phyloP scores from a whole-genome alignment of 106 monocot species.

The Phalaenopsis equestris region DNA sequence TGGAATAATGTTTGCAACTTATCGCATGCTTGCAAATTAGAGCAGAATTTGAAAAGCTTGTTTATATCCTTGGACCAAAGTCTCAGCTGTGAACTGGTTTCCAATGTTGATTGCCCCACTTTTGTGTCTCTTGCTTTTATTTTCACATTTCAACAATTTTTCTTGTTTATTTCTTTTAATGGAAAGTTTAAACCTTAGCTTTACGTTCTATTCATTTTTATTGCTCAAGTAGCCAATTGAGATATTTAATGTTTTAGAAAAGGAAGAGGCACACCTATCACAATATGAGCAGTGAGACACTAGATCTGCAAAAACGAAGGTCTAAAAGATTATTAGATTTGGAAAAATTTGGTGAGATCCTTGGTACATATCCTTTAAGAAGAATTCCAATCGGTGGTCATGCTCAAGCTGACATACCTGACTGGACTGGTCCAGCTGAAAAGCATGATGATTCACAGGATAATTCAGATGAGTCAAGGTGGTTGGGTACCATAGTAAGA shows the following conservation, averaged over 20 bases:
- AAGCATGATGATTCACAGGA: constrained; percentile 5
- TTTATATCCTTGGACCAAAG: not conserved
- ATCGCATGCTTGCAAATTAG: not conserved
- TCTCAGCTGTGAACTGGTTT: not conserved
- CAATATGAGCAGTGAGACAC: not conserved
- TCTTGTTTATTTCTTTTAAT: not conserved
- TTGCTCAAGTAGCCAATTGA: constrained; percentile 7
- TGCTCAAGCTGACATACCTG: constrained; percentile 65
- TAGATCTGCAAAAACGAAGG: constrained; percentile 29
- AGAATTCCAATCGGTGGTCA: constrained; percentile 41
- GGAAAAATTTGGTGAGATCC: constrained; percentile 7
- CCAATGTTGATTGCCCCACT: not conserved
- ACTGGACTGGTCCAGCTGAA: constrained; percentile 27
- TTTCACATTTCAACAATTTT: not conserved
- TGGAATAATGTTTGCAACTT: not conserved
- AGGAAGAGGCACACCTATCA: constrained; percentile 1
- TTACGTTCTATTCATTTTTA: not conserved
- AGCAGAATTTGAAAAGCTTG: not conserved
- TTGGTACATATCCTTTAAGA: constrained; percentile 18
- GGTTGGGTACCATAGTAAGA: constrained; percentile 55
- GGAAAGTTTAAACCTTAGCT: not conserved
- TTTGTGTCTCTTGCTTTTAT: not conserved
- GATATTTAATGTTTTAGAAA: constrained; percentile 13
- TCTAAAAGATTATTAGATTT: constrained; percentile 44
- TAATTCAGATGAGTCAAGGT: constrained; percentile 25